Evolutionary conservation across 2,329 filamentous ascomycete species (phyloP).

Genomic region (Chlorencoelia australis): DNA sequence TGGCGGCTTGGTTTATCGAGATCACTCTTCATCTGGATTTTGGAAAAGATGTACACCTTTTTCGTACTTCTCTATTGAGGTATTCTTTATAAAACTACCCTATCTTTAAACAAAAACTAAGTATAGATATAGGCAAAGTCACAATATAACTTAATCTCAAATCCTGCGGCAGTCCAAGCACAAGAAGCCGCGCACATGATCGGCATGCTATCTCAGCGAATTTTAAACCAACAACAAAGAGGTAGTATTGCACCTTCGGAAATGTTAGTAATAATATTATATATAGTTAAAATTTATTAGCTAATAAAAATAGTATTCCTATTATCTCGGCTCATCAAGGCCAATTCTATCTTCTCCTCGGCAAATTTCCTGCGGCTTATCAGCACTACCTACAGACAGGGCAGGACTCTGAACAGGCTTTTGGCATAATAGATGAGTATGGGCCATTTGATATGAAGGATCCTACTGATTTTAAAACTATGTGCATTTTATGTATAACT

Average conservation of each 20-base stretch:
- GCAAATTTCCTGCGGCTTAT: slow-evolving; percentile 3
- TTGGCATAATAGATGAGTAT: slow-evolving; percentile 7
- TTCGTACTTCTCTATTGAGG: slow-evolving; percentile 7
- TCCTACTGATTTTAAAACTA: slow-evolving; percentile 4
- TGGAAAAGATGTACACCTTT: slow-evolving; percentile 5
- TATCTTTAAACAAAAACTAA: background rate
- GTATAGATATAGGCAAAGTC: slow-evolving; percentile 5
- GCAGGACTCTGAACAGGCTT: background rate
- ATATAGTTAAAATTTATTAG: background rate
- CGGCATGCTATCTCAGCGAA: slow-evolving; percentile 6
- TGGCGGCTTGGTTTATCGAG: slow-evolving; percentile 6
- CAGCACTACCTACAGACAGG: slow-evolving; percentile 5
- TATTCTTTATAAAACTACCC: background rate
- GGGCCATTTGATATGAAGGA: slow-evolving; percentile 6
- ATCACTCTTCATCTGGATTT: slow-evolving; percentile 1
- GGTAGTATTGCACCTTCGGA: slow-evolving; percentile 1
- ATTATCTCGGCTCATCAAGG: slow-evolving; percentile 6
- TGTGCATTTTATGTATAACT: slow-evolving; percentile 5
- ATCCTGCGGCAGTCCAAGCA: slow-evolving; percentile 2
- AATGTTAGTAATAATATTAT: slow-evolving; percentile 1
- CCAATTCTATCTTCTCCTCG: slow-evolving; percentile 5
- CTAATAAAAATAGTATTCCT: slow-evolving; percentile 6
- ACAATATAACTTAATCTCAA: background rate
- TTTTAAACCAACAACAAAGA: background rate
- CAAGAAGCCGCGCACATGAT: slow-evolving; percentile 8